A percentile compares a stretch with the other conserved stretches of the same genome.
phyloP scores from a whole-genome alignment of 1,284 basidiomycete genomes.

The Irpex sp. region DNA sequence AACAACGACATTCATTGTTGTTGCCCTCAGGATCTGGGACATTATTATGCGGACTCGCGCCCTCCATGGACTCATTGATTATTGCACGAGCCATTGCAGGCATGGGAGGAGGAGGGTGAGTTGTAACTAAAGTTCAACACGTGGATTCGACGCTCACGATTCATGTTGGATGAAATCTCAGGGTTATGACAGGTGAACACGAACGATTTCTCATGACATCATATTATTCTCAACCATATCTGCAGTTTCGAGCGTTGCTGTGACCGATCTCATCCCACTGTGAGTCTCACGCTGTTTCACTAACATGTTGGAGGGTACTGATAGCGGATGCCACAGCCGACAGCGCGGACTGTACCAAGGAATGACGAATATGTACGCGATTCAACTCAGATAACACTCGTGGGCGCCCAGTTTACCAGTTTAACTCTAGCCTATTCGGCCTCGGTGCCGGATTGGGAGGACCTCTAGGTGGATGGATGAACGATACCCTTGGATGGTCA shows the following conservation, averaged over 20 bases:
- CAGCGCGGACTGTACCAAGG: conserved; percentile 88
- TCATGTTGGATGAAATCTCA: conserved; percentile 23
- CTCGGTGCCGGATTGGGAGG: conserved; percentile 83
- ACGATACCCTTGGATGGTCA: conserved; percentile 81
- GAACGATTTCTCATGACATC: conserved; percentile 19
- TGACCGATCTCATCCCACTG: conserved; percentile 81
- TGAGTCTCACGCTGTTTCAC: conserved; percentile 35
- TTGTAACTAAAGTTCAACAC: conserved; percentile 12
- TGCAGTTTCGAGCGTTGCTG: conserved; percentile 71
- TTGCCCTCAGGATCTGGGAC: conserved; percentile 68
- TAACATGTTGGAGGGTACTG: conserved; percentile 4
- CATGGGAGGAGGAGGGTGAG: conserved; percentile 87
- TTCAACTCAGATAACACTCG: conserved; percentile 7
- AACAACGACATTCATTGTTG: conserved; percentile 7
- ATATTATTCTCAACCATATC: conserved; percentile 15
- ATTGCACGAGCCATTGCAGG: conserved; percentile 80
- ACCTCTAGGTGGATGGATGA: conserved; percentile 85
- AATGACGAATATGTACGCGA: conserved; percentile 75
- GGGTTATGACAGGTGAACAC: conserved; percentile 73
- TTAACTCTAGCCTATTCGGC: conserved; percentile 57
- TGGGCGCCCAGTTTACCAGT: conserved; percentile 12
- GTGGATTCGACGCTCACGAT: conserved; percentile 16
- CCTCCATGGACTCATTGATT: conserved; percentile 82
- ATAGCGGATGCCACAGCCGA: conserved; percentile 38
- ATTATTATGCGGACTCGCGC: conserved; percentile 76